Conservation (phyloP, 441 rosid species). For the Monsonia emarginata region DNA sequence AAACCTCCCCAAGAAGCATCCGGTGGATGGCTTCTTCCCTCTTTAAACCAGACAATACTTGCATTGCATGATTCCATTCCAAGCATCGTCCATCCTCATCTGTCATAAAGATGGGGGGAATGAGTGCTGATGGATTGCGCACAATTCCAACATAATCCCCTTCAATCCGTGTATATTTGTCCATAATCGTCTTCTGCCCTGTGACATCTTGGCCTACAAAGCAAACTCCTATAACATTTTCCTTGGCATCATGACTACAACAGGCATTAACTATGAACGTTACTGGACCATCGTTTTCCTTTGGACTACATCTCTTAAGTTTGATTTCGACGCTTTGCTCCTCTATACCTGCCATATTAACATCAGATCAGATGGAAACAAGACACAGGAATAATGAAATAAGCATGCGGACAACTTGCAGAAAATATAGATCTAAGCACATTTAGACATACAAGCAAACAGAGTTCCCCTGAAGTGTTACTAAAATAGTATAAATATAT, state of each 20-base stretch:
- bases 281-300: conserved; percentile 40
- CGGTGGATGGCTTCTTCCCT: conserved; percentile 51
- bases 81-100: conserved; percentile 55
- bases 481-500: neutral
- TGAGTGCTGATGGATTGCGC: conserved; percentile 54
- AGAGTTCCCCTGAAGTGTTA: neutral
- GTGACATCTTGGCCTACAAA: conserved; percentile 78
- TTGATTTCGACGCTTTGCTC: conserved; percentile 56
- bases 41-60: conserved; percentile 61
- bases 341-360: conserved; percentile 48
- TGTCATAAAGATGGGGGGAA: conserved; percentile 73
- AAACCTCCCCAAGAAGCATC: conserved; percentile 73
- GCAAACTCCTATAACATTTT: conserved; percentile 60
- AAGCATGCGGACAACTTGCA: neutral
- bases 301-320: conserved; percentile 42
- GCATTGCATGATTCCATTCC: conserved; percentile 83
- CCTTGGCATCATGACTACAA: conserved; percentile 50
- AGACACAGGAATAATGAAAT: neutral
- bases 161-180: conserved; percentile 48
- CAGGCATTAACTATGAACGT: conserved; percentile 59
- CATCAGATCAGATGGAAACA: conserved; percentile 4
- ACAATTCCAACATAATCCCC: conserved; percentile 67
- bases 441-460: neutral
- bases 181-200: conserved; percentile 41
- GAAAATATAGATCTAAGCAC: neutral